Evolutionary conservation across 805 yeast genomes (phyloP).

Genomic region (Pichia phayaonensis): DNA sequence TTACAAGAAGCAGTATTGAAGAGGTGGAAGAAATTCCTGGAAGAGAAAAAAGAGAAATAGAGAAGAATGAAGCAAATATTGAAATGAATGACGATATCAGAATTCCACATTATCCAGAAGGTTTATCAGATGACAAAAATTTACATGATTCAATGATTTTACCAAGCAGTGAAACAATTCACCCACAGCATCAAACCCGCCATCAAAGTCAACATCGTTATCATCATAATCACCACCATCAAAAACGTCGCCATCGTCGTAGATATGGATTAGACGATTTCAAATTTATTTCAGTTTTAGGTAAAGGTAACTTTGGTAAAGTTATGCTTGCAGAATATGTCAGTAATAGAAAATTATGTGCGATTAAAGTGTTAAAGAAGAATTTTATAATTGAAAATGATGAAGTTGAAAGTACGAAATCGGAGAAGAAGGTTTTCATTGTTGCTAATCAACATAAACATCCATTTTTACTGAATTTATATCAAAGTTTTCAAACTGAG

Average conservation of each 20-base stretch:
- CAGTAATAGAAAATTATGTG: slow-evolving; percentile 74
- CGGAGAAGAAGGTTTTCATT: slow-evolving; percentile 87
- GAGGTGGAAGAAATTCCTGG: neutral
- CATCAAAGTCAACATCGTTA: slow-evolving; percentile 14
- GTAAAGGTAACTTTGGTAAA: slow-evolving; percentile 98
- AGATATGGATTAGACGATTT: slow-evolving; percentile 92
- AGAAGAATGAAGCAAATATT: neutral
- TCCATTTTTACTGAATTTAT: slow-evolving; percentile 86
- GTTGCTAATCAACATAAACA: slow-evolving; percentile 72
- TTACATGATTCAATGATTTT: neutral
- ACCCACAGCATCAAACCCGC: slow-evolving; percentile 9
- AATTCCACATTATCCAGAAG: slow-evolving; percentile 2
- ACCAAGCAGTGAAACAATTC: neutral
- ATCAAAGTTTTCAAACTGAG: slow-evolving; percentile 96
- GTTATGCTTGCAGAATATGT: slow-evolving; percentile 96
- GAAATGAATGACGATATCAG: neutral
- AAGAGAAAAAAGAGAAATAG: neutral
- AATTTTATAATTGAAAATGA: slow-evolving; percentile 93
- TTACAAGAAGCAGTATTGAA: slow-evolving; percentile 12
- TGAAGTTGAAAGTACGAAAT: slow-evolving; percentile 90
- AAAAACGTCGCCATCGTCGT: slow-evolving; percentile 44
- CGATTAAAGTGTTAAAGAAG: slow-evolving; percentile 93
- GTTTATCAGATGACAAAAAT: neutral
- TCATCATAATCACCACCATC: slow-evolving; percentile 20
- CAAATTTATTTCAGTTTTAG: slow-evolving; percentile 87